Evolutionary conservation across 257 asterid genomes (phyloP), one percentile per base, ranked within the genome.

Genomic region (Fraxinus cuspidata): DNA sequence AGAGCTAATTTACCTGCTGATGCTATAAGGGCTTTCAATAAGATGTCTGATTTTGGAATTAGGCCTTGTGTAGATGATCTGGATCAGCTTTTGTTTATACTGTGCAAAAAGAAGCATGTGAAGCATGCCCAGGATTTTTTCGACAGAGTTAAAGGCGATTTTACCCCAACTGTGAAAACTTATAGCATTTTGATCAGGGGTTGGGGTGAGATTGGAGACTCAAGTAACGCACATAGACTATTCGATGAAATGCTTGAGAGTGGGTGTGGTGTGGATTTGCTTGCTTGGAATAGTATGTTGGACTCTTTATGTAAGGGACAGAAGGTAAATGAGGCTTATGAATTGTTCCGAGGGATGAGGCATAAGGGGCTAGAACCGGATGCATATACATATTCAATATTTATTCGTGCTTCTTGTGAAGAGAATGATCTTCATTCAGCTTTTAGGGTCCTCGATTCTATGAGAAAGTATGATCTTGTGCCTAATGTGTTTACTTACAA

Each of bases 171-270:
- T 38, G 86, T 84, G 32, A 92, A 95, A 78, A 86, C 91, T 32
- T 93, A 91, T 74, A 95, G 96, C 86, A 95, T 95, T 83, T 67
- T 95, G 89, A 87, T 92, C n/a, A 82, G 80, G 72, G 97, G 98
- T 0, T 93, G 98, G 98, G 98, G 97, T 2, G 96, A 85, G 47
- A 78, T 81, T 28, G 94, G 96, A 0, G 93, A 91, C 27, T 37
- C 81, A 10, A 81, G 47, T 29, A 64, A 69, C 3, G 97, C 91
- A 0, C 89, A 84, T 32, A 88, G 84, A 67, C 73, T 95, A 80
- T 95, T 91, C 6, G 97, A 91, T 44, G 99, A 90, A 89, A 90
- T 95, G 97, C 86, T 89, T 69, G 88, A 85, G 29, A 84, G 93
- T 80, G 94, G 92, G 0, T 82, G 84, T 77, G 74, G 5, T 8